phyloP scores from a whole-genome alignment of 176 grass and related monocot species.

The Aegilops longissima region DNA sequence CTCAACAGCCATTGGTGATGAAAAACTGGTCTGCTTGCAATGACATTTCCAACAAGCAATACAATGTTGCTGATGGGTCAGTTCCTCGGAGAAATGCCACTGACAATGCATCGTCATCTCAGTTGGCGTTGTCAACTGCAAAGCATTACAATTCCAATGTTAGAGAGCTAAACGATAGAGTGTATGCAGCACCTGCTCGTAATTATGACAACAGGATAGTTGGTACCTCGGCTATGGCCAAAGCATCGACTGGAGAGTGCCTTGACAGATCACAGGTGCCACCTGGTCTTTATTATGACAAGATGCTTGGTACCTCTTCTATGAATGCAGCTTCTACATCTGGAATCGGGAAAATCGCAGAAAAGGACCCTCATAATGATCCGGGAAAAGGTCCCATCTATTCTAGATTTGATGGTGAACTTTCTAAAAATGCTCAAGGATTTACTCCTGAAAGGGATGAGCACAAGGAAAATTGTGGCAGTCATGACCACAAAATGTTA shows the following conservation, averaged over 20 bases:
- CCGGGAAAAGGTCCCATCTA: constrained; percentile 34
- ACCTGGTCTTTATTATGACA: constrained; percentile 23
- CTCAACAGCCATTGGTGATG: constrained; percentile 73
- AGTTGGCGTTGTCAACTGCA: constrained; percentile 47
- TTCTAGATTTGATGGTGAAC: constrained; percentile 33
- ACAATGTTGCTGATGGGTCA: constrained; percentile 44
- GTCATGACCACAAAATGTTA: constrained; percentile 33
- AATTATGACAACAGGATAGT: constrained; percentile 46
- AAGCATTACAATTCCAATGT: constrained; percentile 56
- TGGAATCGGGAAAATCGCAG: constrained; percentile 35
- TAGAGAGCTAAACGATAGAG: constrained; percentile 37
- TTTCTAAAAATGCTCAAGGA: constrained; percentile 21
- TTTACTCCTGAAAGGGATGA: constrained; percentile 24
- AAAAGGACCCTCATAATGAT: constrained; percentile 35
- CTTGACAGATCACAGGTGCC: constrained; percentile 23
- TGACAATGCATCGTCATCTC: constrained; percentile 61
- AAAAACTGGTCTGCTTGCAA: constrained; percentile 91
- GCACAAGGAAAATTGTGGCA: constrained; percentile 52
- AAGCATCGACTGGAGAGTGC: constrained; percentile 13
- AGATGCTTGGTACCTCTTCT: constrained; percentile 13
- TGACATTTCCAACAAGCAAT: constrained; percentile 69
- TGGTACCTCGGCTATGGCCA: constrained; percentile 32
- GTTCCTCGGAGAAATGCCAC: constrained; percentile 47
- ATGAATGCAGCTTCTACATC: constrained; percentile 19
- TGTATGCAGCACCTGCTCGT: constrained; percentile 23